Conservation (phyloP, 2,329 filamentous ascomycete species). For the Ophiobolus disseminans region DNA sequence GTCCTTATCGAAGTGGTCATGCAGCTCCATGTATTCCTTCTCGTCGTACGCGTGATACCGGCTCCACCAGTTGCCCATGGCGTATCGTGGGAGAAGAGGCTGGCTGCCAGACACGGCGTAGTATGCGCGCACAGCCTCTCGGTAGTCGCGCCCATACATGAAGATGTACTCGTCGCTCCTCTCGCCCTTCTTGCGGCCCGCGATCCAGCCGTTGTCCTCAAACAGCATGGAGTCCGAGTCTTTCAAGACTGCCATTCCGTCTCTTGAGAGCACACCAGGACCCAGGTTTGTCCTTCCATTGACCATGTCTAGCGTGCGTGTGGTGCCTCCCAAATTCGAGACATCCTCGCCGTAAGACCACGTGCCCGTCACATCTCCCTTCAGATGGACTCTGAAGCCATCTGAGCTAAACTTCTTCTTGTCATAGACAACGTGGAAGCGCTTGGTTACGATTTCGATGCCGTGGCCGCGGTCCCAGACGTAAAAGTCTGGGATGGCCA, state of each 20-base stretch:
- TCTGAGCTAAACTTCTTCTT: slow-evolving; percentile 62
- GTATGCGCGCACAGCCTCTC: slow-evolving; percentile 60
- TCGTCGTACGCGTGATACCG: slow-evolving; percentile 66
- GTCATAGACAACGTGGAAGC: slow-evolving; percentile 65
- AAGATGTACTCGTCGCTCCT: slow-evolving; percentile 68
- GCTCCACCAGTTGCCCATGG: slow-evolving; percentile 71
- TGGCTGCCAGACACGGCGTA: slow-evolving; percentile 65
- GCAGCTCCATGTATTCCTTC: slow-evolving; percentile 63
- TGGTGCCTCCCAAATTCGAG: slow-evolving; percentile 57
- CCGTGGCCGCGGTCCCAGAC: slow-evolving; percentile 55
- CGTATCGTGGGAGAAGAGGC: slow-evolving; percentile 63
- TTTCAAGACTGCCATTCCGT: slow-evolving; percentile 62
- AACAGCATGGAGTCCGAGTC: slow-evolving; percentile 66
- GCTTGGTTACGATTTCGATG: slow-evolving; percentile 64
- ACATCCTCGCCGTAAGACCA: slow-evolving; percentile 61
- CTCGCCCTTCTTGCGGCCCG: slow-evolving; percentile 55
- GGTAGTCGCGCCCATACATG: slow-evolving; percentile 64
- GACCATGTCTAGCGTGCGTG: slow-evolving; percentile 62
- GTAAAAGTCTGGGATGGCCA: slow-evolving; percentile 58
- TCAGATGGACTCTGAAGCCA: slow-evolving; percentile 58
- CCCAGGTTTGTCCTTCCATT: slow-evolving; percentile 61
- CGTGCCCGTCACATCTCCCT: slow-evolving; percentile 51
- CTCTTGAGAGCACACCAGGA: slow-evolving; percentile 59
- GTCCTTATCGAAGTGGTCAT: slow-evolving; percentile 62
- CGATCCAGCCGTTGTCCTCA: slow-evolving; percentile 60